A percentile compares a stretch with the other conserved stretches of the same genome.
Conservation (phyloP, 257 asterid genomes). For the Cordia subcordata region DNA sequence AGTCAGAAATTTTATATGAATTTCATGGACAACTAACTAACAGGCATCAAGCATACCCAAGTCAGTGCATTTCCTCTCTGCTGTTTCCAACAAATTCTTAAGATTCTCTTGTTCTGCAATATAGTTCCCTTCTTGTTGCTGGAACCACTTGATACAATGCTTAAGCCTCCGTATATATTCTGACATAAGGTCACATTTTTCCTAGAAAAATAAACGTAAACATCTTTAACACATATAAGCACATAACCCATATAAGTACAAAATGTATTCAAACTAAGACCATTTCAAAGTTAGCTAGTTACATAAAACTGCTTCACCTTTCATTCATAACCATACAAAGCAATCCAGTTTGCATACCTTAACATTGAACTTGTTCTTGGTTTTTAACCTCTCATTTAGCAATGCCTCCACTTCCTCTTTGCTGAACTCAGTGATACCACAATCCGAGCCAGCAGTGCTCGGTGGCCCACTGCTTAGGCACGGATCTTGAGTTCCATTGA, state of each 20-base stretch:
- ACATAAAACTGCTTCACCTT: neutral
- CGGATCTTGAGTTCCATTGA: slow-evolving; percentile 73
- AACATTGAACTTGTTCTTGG: slow-evolving; percentile 53
- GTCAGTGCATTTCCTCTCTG: slow-evolving; percentile 40
- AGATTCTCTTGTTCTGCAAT: slow-evolving; percentile 42
- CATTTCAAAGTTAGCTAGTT: neutral
- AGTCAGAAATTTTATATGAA: neutral
- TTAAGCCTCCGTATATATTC: slow-evolving; percentile 56
- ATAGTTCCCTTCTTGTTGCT: slow-evolving; percentile 54
- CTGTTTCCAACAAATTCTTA: slow-evolving; percentile 44
- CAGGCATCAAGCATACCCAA: slow-evolving; percentile 17
- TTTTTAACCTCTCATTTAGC: slow-evolving; percentile 61
- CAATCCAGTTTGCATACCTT: slow-evolving; percentile 20
- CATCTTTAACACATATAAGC: slow-evolving; percentile 1
- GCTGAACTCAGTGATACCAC: slow-evolving; percentile 49
- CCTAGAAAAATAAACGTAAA: slow-evolving; percentile 34
- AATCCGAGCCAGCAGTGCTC: slow-evolving; percentile 61
- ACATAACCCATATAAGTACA: neutral
- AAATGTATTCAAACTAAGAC: slow-evolving; percentile 1
- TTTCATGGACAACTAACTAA: neutral
- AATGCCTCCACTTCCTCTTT: slow-evolving; percentile 72
- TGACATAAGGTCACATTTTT: slow-evolving; percentile 52
- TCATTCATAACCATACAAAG: neutral
- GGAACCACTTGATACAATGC: slow-evolving; percentile 66
- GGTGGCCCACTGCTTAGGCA: slow-evolving; percentile 58